phyloP scores from a whole-genome alignment of 331 rosid species.

The Erythrophleum ivorense region DNA sequence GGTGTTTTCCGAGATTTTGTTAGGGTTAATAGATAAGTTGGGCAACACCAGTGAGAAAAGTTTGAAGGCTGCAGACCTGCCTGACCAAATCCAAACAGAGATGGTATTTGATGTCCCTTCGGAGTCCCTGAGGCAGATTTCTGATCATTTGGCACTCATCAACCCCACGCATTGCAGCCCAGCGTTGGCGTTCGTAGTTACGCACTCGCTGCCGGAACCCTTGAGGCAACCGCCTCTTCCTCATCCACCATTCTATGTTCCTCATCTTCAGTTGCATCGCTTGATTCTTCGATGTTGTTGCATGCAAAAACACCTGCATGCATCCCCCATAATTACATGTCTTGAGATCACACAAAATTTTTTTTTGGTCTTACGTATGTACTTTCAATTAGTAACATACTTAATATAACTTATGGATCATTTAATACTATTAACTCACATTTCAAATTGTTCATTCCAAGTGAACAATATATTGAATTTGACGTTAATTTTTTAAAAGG shows the following conservation, averaged over 20 bases:
- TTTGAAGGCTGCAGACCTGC: conserved; percentile 45
- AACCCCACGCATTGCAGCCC: conserved; percentile 95
- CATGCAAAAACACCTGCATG: conserved; percentile 82
- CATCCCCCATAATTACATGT: neutral
- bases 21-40: too few species aligned
- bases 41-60: too few species aligned
- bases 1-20: too few species aligned
- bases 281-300: conserved; percentile 91
- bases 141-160: conserved; percentile 82
- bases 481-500: too few species aligned
- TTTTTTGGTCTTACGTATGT: too few species aligned
- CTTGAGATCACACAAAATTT: too few species aligned
- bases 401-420: too few species aligned
- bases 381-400: too few species aligned
- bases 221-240: conserved; percentile 74
- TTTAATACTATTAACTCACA: too few species aligned
- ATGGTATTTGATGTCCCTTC: conserved; percentile 93
- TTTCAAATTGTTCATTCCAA: too few species aligned
- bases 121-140: conserved; percentile 86
- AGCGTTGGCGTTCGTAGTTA: conserved; percentile 82
- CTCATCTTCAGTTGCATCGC: conserved; percentile 91
- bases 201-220: conserved; percentile 82
- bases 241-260: conserved; percentile 98
- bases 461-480: too few species aligned
- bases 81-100: conserved; percentile 87